Percentiles rank a stretch among this genome's conserved stretches.
Conservation (phyloP, 2,329 filamentous ascomycete genomes). For the Helotiales sp. region DNA sequence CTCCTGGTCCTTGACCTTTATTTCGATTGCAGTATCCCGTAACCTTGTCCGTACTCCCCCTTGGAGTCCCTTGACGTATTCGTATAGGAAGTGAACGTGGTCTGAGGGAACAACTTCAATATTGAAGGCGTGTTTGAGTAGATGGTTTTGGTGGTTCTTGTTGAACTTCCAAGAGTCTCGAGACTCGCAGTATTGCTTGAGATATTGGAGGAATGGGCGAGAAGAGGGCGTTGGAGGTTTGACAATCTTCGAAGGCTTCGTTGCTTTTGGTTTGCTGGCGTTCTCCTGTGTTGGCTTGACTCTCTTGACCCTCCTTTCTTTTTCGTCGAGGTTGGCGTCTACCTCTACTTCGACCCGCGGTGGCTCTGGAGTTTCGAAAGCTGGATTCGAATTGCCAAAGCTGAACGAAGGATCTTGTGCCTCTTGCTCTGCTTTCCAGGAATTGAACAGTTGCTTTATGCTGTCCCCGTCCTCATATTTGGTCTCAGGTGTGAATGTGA, state of each 20-base stretch:
- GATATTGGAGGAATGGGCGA: constrained; percentile 74
- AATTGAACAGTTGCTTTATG: constrained; percentile 55
- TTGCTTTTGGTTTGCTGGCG: constrained; percentile 25
- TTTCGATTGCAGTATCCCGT: constrained; percentile 65
- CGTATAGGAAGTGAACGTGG: constrained; percentile 71
- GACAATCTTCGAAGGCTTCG: constrained; percentile 28
- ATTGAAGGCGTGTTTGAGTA: constrained; percentile 83
- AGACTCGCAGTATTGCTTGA: constrained; percentile 74
- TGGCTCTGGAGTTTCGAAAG: constrained; percentile 37
- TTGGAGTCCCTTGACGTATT: constrained; percentile 81
- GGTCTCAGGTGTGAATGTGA: constrained; percentile 68
- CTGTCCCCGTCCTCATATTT: constrained; percentile 62
- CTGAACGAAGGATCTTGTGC: constrained; percentile 38
- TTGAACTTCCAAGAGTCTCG: constrained; percentile 90
- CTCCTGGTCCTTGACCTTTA: constrained; percentile 62
- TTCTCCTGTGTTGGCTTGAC: constrained; percentile 35
- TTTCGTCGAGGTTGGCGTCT: constrained; percentile 39
- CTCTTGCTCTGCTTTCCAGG: constrained; percentile 51
- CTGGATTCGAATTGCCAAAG: constrained; percentile 28
- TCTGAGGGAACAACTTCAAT: constrained; percentile 70
- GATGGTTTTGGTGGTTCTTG: constrained; percentile 85
- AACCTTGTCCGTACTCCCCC: constrained; percentile 74
- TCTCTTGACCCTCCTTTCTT: constrained; percentile 39
- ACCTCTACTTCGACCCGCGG: constrained; percentile 39
- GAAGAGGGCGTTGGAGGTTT: constrained; percentile 43